Percentiles rank a stretch among this genome's conserved stretches.
Conservation (phyloP, 768 basidiomycete species). For the Suillus occidentalis region DNA sequence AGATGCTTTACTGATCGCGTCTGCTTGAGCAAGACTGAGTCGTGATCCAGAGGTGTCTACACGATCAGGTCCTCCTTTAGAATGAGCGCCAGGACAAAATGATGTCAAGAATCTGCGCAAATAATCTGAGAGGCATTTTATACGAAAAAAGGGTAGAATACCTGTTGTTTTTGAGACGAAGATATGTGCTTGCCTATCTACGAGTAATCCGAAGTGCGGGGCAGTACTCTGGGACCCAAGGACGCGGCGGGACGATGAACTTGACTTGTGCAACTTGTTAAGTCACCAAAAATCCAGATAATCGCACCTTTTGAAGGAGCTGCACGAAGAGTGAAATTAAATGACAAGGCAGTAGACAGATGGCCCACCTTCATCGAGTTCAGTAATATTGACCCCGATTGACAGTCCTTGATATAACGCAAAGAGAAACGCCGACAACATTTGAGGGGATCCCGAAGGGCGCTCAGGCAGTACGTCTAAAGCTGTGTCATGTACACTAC, state of each 20-base stretch:
- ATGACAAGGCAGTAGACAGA: not conserved
- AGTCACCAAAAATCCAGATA: slow-evolving; percentile 53
- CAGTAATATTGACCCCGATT: not conserved
- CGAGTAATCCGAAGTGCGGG: slow-evolving; percentile 63
- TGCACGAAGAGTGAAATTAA: slow-evolving; percentile 3
- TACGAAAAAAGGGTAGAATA: slow-evolving; percentile 24
- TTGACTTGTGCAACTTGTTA: slow-evolving; percentile 70
- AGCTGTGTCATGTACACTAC: slow-evolving; percentile 61
- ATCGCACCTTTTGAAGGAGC: slow-evolving; percentile 23
- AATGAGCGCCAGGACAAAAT: slow-evolving; percentile 37
- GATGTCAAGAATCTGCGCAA: slow-evolving; percentile 56
- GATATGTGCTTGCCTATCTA: slow-evolving; percentile 62
- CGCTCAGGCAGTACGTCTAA: slow-evolving; percentile 68
- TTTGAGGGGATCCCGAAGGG: not conserved
- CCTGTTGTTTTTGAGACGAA: slow-evolving; percentile 72
- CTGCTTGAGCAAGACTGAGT: slow-evolving; percentile 24
- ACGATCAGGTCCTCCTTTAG: not conserved
- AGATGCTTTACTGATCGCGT: slow-evolving; percentile 60
- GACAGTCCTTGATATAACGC: slow-evolving; percentile 1
- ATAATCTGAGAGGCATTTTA: not conserved
- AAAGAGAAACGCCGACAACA: slow-evolving; percentile 4
- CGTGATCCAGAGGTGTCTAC: slow-evolving; percentile 11
- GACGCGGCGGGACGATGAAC: slow-evolving; percentile 63
- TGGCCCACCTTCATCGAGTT: not conserved
- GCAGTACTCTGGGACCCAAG: slow-evolving; percentile 75